Evolutionary conservation across 2,329 filamentous ascomycete species (phyloP).

Genomic region (Cryphonectria japonica): DNA sequence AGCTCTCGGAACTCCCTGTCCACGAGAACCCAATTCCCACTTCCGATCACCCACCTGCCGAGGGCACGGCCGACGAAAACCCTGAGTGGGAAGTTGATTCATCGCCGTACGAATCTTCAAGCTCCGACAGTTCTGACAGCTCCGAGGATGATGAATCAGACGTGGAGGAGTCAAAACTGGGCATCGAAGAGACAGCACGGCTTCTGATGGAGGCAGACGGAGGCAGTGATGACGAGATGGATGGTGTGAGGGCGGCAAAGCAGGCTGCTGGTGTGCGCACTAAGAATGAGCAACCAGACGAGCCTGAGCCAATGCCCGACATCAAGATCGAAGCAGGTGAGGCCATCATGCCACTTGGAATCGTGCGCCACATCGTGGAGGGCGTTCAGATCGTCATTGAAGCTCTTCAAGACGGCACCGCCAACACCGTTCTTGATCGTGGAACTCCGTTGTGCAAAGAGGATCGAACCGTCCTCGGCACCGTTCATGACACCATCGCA

Average conservation of each 20-base stretch:
- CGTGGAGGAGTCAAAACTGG: slow-evolving; percentile 65
- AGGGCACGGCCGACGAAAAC: slow-evolving; percentile 39
- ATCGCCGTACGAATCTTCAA: slow-evolving; percentile 73
- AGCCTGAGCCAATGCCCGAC: slow-evolving; percentile 72
- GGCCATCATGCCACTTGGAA: slow-evolving; percentile 75
- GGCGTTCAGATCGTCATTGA: slow-evolving; percentile 74
- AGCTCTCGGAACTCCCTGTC: not conserved
- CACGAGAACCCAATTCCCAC: not conserved
- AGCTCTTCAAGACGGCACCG: slow-evolving; percentile 75
- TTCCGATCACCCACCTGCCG: not conserved
- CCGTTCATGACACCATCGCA: slow-evolving; percentile 83
- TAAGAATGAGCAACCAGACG: slow-evolving; percentile 75
- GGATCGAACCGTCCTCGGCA: slow-evolving; percentile 77
- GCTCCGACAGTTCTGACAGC: slow-evolving; percentile 59
- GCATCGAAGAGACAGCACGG: slow-evolving; percentile 80
- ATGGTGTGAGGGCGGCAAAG: slow-evolving; percentile 49
- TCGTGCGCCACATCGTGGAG: slow-evolving; percentile 76
- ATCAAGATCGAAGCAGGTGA: slow-evolving; percentile 77
- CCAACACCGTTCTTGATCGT: slow-evolving; percentile 78
- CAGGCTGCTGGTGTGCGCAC: slow-evolving; percentile 66
- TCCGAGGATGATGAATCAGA: slow-evolving; percentile 62
- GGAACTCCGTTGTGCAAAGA: slow-evolving; percentile 82
- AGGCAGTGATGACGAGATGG: slow-evolving; percentile 77
- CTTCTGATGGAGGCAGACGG: slow-evolving; percentile 84
- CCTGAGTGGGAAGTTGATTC: slow-evolving; percentile 88